Conservation (phyloP, 148 eudicot genomes). For the Rhododendron ferrugineum region DNA sequence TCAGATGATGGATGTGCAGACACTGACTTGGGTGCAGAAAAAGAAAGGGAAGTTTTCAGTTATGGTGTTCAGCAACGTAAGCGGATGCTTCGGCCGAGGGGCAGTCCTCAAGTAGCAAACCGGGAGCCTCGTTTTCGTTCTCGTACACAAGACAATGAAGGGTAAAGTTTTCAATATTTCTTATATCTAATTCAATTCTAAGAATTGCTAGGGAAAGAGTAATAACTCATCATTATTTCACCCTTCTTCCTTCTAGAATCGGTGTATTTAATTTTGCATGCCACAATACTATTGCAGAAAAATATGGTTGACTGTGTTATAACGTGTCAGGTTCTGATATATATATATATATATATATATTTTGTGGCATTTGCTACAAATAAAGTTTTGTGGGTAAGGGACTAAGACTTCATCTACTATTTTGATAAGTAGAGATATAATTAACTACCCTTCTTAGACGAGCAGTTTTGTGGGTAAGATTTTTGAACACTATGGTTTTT, state of each 20-base stretch:
- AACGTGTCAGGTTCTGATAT: neutral
- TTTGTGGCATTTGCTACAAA: neutral
- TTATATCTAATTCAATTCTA: neutral
- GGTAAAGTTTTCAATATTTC: constrained; percentile 36
- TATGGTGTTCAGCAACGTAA: constrained; percentile 85
- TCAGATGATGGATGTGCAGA: constrained; percentile 65
- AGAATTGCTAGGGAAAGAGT: neutral
- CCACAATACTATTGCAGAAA: neutral
- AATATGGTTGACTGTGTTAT: neutral
- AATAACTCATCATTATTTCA: neutral
- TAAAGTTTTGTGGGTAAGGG: neutral
- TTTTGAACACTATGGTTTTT: neutral
- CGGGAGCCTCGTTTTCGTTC: constrained; percentile 75
- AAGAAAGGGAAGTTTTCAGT: constrained; percentile 70
- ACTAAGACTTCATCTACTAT: neutral
- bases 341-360: too few relatives aligned
- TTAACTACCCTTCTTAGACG: neutral
- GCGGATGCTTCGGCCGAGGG: constrained; percentile 96
- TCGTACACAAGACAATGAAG: constrained; percentile 67
- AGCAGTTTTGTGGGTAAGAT: neutral
- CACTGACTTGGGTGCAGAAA: constrained; percentile 60
- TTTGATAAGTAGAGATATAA: neutral
- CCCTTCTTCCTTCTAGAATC: neutral
- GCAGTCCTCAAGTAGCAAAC: constrained; percentile 68
- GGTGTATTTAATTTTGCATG: neutral